Percentiles rank a stretch among this genome's conserved stretches.
Evolutionary conservation across 1,284 basidiomycete genomes (phyloP).

Genomic region (Meira nashicola): DNA sequence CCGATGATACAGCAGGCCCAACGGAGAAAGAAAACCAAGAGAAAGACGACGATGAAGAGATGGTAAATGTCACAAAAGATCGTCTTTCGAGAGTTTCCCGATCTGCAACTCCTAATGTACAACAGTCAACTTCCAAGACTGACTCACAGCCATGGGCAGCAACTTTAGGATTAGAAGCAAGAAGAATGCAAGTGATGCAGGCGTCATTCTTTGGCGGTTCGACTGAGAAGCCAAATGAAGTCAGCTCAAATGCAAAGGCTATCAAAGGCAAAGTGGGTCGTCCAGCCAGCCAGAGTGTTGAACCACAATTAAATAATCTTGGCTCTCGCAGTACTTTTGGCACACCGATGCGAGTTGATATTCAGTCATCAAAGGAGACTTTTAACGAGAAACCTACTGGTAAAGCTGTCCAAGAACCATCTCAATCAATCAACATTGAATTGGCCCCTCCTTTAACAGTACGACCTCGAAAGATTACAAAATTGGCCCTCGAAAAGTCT

Average conservation of each 20-base stretch:
- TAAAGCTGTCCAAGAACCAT: too few species aligned
- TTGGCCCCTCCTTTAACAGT: constrained; percentile 8
- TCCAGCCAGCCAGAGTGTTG: background rate
- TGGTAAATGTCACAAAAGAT: constrained; percentile 21
- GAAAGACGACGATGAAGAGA: constrained; percentile 10
- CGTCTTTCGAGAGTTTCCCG: background rate
- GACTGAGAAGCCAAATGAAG: constrained; percentile 3
- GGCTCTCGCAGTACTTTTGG: background rate
- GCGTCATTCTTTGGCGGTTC: constrained; percentile 51
- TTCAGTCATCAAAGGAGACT: constrained; percentile 14
- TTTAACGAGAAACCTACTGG: too few species aligned
- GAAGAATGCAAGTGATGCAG: constrained; percentile 52
- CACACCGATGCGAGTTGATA: constrained; percentile 14
- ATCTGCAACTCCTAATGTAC: background rate
- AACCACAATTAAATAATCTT: background rate
- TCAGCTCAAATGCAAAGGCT: background rate
- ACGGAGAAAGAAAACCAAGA: background rate
- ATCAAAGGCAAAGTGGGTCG: background rate
- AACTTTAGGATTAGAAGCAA: constrained; percentile 24
- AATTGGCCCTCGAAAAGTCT: constrained; percentile 55
- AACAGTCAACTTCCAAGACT: background rate
- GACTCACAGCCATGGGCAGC: constrained; percentile 22
- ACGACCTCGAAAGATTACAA: constrained; percentile 32
- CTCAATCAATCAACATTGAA: background rate
- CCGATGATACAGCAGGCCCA: constrained; percentile 8